Evolutionary conservation across 2,329 filamentous ascomycete genomes (phyloP), one percentile per base, ranked within the genome.

Genomic region (Didymosphaeria variabile): DNA sequence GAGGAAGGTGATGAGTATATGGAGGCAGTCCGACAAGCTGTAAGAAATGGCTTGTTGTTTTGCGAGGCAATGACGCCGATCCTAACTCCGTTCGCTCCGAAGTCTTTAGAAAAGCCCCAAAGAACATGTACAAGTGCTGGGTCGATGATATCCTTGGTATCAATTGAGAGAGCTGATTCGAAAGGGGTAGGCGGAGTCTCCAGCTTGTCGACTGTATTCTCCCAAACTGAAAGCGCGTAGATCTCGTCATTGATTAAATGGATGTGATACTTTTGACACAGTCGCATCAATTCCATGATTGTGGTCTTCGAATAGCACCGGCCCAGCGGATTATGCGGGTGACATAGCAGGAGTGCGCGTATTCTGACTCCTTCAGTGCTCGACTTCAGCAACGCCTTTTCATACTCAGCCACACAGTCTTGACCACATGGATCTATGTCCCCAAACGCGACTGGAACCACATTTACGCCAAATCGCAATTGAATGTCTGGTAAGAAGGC

Each of bases 231-330:
- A 1, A 86, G 68, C 0, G 85, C 86, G 67, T 88, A 88, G 32
- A 88, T 83, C 68, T 88, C 86, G 66, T 88, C 86, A 65, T 81
- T 83, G 72, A 88, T 80, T 31, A 88, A 72, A 65, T 88, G 85
- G 2, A 88, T 73, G 3, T 76, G 61, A 64, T 87, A 74, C 58
- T 80, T 79, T 54, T 84, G 75, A 64, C 85, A 87, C 29, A 87
- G 63, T 2, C 70, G 66, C 79, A 87, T 82, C 26, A 85, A 71
- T 3, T 71, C 74, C 0, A 80, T 63, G 8, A 86, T 63, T 3
- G 76, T 74, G 0, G 63, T 59, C 67, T 72, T 23, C n/a, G 76
- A 61, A 82, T 85, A 71, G 61, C 67, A 71, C n/a, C 59, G 55
- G 5, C 84, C 84, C 0, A 86, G 75, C 0, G 84, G 84, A 58